A percentile compares a stretch with the other conserved stretches of the same genome.
phyloP scores from a whole-genome alignment of 1,139 yeast genomes.

The Magnusiomyces paraingens region DNA sequence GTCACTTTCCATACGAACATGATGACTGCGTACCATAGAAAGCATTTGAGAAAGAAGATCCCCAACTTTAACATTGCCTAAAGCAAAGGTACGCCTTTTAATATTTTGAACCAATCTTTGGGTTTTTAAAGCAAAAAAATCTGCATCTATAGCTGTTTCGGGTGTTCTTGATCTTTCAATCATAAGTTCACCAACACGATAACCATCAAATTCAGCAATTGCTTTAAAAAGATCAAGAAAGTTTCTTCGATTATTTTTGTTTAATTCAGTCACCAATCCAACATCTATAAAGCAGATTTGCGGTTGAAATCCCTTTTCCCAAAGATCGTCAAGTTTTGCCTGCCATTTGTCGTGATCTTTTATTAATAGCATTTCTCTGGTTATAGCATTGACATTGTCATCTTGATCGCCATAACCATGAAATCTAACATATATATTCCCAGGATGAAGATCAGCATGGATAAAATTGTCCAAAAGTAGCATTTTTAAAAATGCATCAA shows the following conservation, averaged over 20 bases:
- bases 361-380: slow-evolving; percentile 33
- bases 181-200: slow-evolving; percentile 91
- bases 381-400: slow-evolving; percentile 12
- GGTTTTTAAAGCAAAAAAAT: slow-evolving; percentile 79
- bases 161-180: slow-evolving; percentile 92
- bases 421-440: slow-evolving; percentile 81
- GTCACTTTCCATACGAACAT: slow-evolving; percentile 96
- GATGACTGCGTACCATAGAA: slow-evolving; percentile 86
- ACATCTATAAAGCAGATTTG: slow-evolving; percentile 89
- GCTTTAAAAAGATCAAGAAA: slow-evolving; percentile 87
- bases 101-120: slow-evolving; percentile 75
- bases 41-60: slow-evolving; percentile 83
- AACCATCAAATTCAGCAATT: slow-evolving; percentile 87
- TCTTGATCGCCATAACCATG: slow-evolving; percentile 35
- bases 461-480: slow-evolving; percentile 85
- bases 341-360: slow-evolving; percentile 46
- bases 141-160: slow-evolving; percentile 78
- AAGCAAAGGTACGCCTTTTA: slow-evolving; percentile 80
- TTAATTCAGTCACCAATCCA: slow-evolving; percentile 86
- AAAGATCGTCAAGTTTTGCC: slow-evolving; percentile 43
- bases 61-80: slow-evolving; percentile 89
- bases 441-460: slow-evolving; percentile 96
- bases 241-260: slow-evolving; percentile 67
- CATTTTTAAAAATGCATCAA: slow-evolving; percentile 91
- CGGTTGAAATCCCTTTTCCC: slow-evolving; percentile 65